These are phyloP conservation scores for Agrostemma githago DNA, from an alignment of 148 eudicot species.

Conservation along the genomic window DNA sequence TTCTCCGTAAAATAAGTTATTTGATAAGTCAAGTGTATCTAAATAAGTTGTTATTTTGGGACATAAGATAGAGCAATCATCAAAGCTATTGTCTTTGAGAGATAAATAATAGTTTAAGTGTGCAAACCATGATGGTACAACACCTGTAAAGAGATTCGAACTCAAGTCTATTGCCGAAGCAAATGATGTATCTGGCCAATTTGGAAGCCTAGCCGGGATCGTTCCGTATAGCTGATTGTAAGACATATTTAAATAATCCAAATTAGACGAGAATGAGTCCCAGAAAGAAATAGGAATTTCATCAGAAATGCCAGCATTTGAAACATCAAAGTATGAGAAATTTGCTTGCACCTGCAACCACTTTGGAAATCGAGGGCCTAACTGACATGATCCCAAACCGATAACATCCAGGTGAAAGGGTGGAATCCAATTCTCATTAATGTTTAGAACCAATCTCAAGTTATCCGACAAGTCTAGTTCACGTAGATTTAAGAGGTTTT, in stretches of 20 bases:
- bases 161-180: conserved; percentile 4
- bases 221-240: conserved; percentile 12
- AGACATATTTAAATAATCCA: conserved; percentile 10
- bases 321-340: no score
- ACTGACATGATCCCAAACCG: conserved; percentile 10
- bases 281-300: conserved; percentile 10
- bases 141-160: conserved; percentile 18
- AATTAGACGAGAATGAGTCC: background rate
- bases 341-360: conserved; percentile 15
- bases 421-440: conserved; percentile 10
- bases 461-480: conserved; percentile 25
- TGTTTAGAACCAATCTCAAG: conserved; percentile 2
- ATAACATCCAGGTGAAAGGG: background rate
- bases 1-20: conserved; percentile 15
- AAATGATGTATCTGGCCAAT: no score
- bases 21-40: background rate
- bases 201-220: background rate
- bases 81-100: conserved; percentile 21
- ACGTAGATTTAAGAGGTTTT: conserved; percentile 19
- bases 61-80: conserved; percentile 1
- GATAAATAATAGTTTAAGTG: background rate
- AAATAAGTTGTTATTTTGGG: background rate
- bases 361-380: conserved; percentile 23
- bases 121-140: conserved; percentile 18
- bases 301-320: background rate